Base-by-base conservation (phyloP, 192 early-diverging fungal genomes). In the Gaertneriomyces sp. region DNA sequence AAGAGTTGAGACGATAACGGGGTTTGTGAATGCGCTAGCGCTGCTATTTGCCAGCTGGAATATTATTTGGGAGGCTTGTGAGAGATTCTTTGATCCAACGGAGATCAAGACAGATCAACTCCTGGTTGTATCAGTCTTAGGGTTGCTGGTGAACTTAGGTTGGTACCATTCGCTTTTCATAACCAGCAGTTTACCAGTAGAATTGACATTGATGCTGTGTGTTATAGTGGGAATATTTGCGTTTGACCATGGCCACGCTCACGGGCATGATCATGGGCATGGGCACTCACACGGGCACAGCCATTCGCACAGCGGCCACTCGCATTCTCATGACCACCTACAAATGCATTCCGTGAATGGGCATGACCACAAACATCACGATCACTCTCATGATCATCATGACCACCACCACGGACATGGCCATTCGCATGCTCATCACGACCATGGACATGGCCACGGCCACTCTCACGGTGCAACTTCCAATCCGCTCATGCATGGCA, bases 21-120 rank as follows among this genome's bases (percentile, higher is more conserved):
- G 93, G 16, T 98, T 94, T 74, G 88, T 87, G 19, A 98, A 98
- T 66, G 92, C 93, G 51, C 81, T 98, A 50, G 93, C 92, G 58
- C 80, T 98, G 41, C 82, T 94, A 53, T 78, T 94, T 53, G 93
- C 95, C 25, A 91, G 91, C 45, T 76, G 92, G 42, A 91, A 86
- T 46, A 98, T 98, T 70, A 80, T 95, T 12, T 90, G 93, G 73
- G 95, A 98, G 68, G 93, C 92, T 9, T 81, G 94, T 40, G 89
- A 92, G 75, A 84, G 93, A 42, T 75, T 98, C 51, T 74, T 89
- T n/a, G 79, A 92, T 66, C 92, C 92, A 5, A 88, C 91, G 9
- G 86, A 89, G 68, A 89, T 94, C 84, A 49, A 64, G 42, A 93
- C 93, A 4, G 84, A 92, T 51, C 77, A 88, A 52, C 70, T 98